Evolutionary conservation across 768 basidiomycete species (phyloP), one percentile per base, ranked within the genome.

Genomic region (Kwoniella bestiolae): DNA sequence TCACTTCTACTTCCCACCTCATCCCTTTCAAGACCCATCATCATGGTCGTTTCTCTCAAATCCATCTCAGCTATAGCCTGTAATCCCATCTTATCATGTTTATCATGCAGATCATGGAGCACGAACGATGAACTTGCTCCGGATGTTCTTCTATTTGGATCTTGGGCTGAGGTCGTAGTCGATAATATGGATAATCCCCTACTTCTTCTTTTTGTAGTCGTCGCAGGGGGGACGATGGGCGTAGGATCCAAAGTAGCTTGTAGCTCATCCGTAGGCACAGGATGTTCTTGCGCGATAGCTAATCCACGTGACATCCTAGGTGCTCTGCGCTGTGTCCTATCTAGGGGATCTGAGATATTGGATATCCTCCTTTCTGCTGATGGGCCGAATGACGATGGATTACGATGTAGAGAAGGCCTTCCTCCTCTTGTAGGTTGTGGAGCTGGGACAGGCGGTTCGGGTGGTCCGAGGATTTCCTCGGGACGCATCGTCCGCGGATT

Each of bases 31-130:
- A 80, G 34, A 23, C 79, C 79, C 75, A 78, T 75, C 61, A 80
- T 60, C 79, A 80, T 80, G 14, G 79, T 80, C 2, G 78, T 80
- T 46, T 80, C 79, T 31, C 78, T 70, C 47, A 77, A 32, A 66
- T 79, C 79, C 44, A 50, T 49, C 32, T 80, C 79, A 12, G 60
- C 71, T 1, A 68, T 65, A 9, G 35, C 59, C 46, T 67, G 57
- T 52, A 74, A 51, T 7, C 61, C 68, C 32, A 57, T 44, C 38
- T 55, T 29, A 2, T 44, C 65, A 12, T 52, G 25, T 16, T 35
- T 28, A 25, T 47, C 63, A 49, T 52, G 55, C 28, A 52, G 9
- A 47, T 72, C 69, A 21, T 64, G 46, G 7, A 52, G 18, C 34
- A 58, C 18, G 49, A 66, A 60, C 11, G 61, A 51, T 3, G 62